Evolutionary conservation across 495 filamentous ascomycete species (phyloP).

Genomic region (Hypoxylon rickii): DNA sequence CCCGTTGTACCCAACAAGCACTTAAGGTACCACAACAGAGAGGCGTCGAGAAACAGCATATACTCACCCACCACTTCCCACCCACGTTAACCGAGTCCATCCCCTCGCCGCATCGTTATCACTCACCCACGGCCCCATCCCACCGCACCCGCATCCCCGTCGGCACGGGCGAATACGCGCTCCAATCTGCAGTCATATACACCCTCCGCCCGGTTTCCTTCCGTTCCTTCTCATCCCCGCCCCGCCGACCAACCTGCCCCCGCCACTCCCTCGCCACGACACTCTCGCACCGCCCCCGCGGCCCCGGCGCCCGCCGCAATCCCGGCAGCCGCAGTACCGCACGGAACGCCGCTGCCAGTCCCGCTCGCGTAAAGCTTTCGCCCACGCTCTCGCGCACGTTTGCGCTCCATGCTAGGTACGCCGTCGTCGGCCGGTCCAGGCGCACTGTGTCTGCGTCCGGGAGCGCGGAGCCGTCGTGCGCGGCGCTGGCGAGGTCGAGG

Average conservation of each 20-base stretch:
- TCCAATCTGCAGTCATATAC: slow-evolving; percentile 68
- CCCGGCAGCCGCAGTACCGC: slow-evolving; percentile 30
- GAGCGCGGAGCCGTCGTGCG: slow-evolving; percentile 65
- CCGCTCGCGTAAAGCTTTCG: slow-evolving; percentile 59
- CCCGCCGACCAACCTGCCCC: slow-evolving; percentile 32
- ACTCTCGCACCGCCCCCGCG: slow-evolving; percentile 63
- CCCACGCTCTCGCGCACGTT: slow-evolving; percentile 64
- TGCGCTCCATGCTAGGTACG: slow-evolving; percentile 68
- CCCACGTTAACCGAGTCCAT: no score
- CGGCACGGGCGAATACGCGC: slow-evolving; percentile 67
- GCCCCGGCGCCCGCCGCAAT: slow-evolving; percentile 64
- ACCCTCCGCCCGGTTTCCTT: slow-evolving; percentile 56
- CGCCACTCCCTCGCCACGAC: slow-evolving; percentile 54
- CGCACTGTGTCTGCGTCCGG: slow-evolving; percentile 64
- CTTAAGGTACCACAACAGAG: no score
- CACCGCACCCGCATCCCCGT: slow-evolving; percentile 56
- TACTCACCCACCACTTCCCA: no score
- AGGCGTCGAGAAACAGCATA: no score
- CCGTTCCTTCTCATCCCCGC: slow-evolving; percentile 3
- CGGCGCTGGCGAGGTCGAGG: slow-evolving; percentile 61
- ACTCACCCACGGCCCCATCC: slow-evolving; percentile 11
- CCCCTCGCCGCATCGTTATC: background rate
- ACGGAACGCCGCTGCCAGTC: slow-evolving; percentile 58
- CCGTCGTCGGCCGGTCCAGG: slow-evolving; percentile 63
- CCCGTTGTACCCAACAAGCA: no score